Evolutionary conservation across 2,329 filamentous ascomycete genomes (phyloP).

Genomic region (Mollisia scopiformis): DNA sequence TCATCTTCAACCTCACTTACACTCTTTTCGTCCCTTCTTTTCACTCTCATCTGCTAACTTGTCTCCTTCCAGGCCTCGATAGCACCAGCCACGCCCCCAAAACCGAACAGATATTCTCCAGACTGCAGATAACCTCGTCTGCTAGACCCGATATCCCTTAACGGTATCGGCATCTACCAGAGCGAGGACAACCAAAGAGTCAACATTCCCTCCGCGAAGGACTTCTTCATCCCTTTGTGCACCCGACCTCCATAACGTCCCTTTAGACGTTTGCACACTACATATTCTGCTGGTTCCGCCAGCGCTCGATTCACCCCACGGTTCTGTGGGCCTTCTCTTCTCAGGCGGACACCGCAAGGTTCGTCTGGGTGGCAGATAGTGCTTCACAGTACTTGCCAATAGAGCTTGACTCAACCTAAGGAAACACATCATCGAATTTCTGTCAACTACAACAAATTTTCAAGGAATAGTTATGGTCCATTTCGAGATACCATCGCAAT

Average conservation of each 20-base stretch:
- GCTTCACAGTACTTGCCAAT: conserved; percentile 71
- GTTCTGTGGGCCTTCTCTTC: conserved; percentile 94
- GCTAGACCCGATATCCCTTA: conserved; percentile 81
- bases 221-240: conserved; percentile 80
- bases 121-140: conserved; percentile 69
- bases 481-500: conserved; percentile 77
- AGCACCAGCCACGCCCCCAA: conserved; percentile 54
- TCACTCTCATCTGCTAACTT: conserved; percentile 11
- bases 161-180: conserved; percentile 83
- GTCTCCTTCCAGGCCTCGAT: conserved; percentile 54
- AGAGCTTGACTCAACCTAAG: conserved; percentile 22
- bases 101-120: conserved; percentile 31
- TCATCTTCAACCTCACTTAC: neutral
- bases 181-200: conserved; percentile 63
- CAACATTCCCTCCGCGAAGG: conserved; percentile 88
- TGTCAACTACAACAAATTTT: neutral
- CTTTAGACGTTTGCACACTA: conserved; percentile 58
- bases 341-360: conserved; percentile 91
- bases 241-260: conserved; percentile 91
- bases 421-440: conserved; percentile 14
- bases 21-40: conserved; percentile 4
- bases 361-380: conserved; percentile 98
- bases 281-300: conserved; percentile 83
- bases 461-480: conserved; percentile 74
- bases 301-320: conserved; percentile 67